phyloP scores from a whole-genome alignment of 2,329 filamentous ascomycete genomes.

The Fusarium sp. region DNA sequence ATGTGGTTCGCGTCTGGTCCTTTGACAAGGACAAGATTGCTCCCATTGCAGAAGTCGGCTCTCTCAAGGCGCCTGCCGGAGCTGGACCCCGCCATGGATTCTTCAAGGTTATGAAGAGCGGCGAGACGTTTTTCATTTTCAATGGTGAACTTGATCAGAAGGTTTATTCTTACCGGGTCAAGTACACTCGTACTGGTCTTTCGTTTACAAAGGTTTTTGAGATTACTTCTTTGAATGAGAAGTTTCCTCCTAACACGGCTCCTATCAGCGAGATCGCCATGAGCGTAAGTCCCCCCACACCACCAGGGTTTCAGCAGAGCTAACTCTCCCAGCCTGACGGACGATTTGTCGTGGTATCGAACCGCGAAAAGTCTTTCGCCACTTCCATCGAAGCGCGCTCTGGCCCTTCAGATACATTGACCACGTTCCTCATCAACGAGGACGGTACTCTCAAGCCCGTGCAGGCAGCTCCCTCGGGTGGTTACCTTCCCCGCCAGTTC shows the following conservation, averaged over 20 bases:
- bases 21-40: conserved; percentile 39
- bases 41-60: conserved; percentile 32
- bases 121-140: conserved; percentile 42
- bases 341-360: conserved; percentile 39
- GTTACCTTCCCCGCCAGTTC: conserved; percentile 40
- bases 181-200: conserved; percentile 24
- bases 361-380: conserved; percentile 40
- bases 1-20: conserved; percentile 34
- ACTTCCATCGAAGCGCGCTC: conserved; percentile 24
- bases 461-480: conserved; percentile 37
- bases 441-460: conserved; percentile 34
- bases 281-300: conserved; percentile 29
- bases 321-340: conserved; percentile 42
- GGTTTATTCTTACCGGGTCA: conserved; percentile 41
- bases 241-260: conserved; percentile 32
- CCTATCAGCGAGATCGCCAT: conserved; percentile 42
- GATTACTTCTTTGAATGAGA: conserved; percentile 30
- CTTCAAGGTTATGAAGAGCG: conserved; percentile 35
- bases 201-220: conserved; percentile 40
- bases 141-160: conserved; percentile 42
- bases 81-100: conserved; percentile 40
- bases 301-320: no score
- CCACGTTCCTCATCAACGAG: conserved; percentile 36
- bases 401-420: conserved; percentile 38
- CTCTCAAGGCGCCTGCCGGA: conserved; percentile 22